Conservation (phyloP, 345 rosid genomes). For the Brassica juncea region DNA sequence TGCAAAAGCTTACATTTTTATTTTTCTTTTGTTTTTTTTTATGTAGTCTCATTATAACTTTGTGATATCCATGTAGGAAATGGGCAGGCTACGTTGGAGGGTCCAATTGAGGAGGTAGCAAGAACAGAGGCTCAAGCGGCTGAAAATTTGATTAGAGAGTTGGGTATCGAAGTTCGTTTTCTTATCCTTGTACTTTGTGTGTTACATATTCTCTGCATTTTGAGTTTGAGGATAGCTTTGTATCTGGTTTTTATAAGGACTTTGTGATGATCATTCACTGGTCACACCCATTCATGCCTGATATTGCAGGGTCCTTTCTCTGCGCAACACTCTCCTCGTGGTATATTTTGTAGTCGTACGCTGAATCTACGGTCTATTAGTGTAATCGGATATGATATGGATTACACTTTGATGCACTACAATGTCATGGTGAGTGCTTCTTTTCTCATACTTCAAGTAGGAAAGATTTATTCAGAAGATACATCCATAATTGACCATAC, state of each 20-base stretch:
- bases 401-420: conserved; percentile 94
- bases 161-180: conserved; percentile 73
- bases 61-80: conserved; percentile 46
- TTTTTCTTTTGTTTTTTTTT: background rate
- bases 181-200: conserved; percentile 7
- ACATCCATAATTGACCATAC: background rate
- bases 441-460: background rate
- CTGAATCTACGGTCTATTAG: conserved; percentile 91
- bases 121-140: conserved; percentile 72
- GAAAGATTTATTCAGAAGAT: background rate
- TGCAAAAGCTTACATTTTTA: conserved; percentile 23
- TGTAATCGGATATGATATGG: conserved; percentile 99
- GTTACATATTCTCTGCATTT: background rate
- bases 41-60: conserved; percentile 3
- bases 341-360: conserved; percentile 93
- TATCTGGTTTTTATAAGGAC: background rate
- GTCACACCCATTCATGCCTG: conserved; percentile 11
- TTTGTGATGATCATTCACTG: background rate
- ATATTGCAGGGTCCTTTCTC: conserved; percentile 71
- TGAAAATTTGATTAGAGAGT: conserved; percentile 59
- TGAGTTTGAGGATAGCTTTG: no score
- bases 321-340: conserved; percentile 78
- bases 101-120: conserved; percentile 95
- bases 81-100: conserved; percentile 63
- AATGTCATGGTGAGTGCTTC: conserved; percentile 67